Base-by-base conservation (phyloP, 257 asterid species). In the Verbascum thapsus region DNA sequence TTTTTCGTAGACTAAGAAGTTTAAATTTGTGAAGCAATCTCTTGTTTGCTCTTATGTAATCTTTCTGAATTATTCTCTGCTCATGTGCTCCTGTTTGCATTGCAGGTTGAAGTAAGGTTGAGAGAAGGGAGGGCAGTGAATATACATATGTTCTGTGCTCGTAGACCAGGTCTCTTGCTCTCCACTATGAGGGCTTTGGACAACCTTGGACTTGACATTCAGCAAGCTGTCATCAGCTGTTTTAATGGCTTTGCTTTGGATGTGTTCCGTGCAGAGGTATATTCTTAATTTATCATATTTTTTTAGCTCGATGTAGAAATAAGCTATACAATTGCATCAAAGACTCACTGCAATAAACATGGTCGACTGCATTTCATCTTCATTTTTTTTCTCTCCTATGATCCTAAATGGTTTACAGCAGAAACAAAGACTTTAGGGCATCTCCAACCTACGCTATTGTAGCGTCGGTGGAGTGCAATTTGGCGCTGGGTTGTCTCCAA, bases 191-290 rank as follows among this genome's bases (percentile, higher is more conserved):
- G 81, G 74, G 91, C 91, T 52, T 71, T 90, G 63, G 97, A 90
- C 76, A 80, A 71, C 78, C 94, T 90, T 20, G 97, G 92, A 35
- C 84, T 90, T 7, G 97, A 90, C 80, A 80, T 90, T 61, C 97
- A 90, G 69, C 97, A 90, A 72, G 97, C 97, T 38, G 97, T 90
- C n/a, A 87, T 90, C 70, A 90, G 97, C 82, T 90, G 97, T 74
- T 87, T 90, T 83, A 90, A 85, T 45, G 97, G 97, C 10, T 90
- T 90, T 58, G 95, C 96, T 26, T 55, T 90, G 77, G 96, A 90
- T 73, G 87, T 87, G 53, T 90, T 87, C 71, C 85, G 94, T 16
- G 95, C 95, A 11, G 95, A 90, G 97, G 97, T 88, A 74, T 15
- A 34, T 53, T 34, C 23, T 18, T 18, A 30, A 10, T 37, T 22